A percentile compares a stretch with the other conserved stretches of the same genome.
phyloP scores from a whole-genome alignment of 2,329 filamentous ascomycete species.

The Aotearoamyces nothofagi region DNA sequence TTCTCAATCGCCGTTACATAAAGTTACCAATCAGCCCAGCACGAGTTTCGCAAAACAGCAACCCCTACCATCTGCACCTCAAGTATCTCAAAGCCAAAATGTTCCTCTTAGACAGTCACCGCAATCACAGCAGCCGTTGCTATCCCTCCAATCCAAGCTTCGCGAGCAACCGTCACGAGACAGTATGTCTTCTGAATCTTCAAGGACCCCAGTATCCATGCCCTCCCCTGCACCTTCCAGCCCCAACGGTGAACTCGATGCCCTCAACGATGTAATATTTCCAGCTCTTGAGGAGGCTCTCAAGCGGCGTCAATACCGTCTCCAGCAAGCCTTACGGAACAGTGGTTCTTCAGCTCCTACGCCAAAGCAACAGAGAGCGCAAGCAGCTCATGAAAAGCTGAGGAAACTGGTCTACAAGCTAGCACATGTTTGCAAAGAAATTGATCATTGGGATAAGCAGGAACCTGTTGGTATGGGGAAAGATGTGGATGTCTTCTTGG shows the following conservation, averaged over 20 bases:
- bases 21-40: slow-evolving; percentile 15
- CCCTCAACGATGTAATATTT: slow-evolving; percentile 80
- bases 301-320: slow-evolving; percentile 54
- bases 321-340: slow-evolving; percentile 24
- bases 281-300: slow-evolving; percentile 86
- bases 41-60: slow-evolving; percentile 14
- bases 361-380: slow-evolving; percentile 51
- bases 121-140: slow-evolving; percentile 16
- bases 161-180: slow-evolving; percentile 17
- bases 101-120: slow-evolving; percentile 6
- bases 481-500: slow-evolving; percentile 75
- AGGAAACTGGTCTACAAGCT: slow-evolving; percentile 70
- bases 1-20: slow-evolving; percentile 13
- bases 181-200: slow-evolving; percentile 11
- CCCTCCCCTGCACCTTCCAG: slow-evolving; percentile 40
- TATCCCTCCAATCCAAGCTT: slow-evolving; percentile 18
- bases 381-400: slow-evolving; percentile 67
- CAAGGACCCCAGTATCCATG: slow-evolving; percentile 30
- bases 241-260: slow-evolving; percentile 60
- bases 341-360: slow-evolving; percentile 22
- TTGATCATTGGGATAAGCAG: slow-evolving; percentile 75
- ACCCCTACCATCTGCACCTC: slow-evolving; percentile 7
- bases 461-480: slow-evolving; percentile 89
- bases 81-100: slow-evolving; percentile 14
- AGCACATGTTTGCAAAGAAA: slow-evolving; percentile 70